Percentiles rank a stretch among this genome's conserved stretches.
These are phyloP conservation scores for Neurospora sp. DNA, from an alignment of 495 filamentous ascomycete genomes.

Conservation along the genomic window DNA sequence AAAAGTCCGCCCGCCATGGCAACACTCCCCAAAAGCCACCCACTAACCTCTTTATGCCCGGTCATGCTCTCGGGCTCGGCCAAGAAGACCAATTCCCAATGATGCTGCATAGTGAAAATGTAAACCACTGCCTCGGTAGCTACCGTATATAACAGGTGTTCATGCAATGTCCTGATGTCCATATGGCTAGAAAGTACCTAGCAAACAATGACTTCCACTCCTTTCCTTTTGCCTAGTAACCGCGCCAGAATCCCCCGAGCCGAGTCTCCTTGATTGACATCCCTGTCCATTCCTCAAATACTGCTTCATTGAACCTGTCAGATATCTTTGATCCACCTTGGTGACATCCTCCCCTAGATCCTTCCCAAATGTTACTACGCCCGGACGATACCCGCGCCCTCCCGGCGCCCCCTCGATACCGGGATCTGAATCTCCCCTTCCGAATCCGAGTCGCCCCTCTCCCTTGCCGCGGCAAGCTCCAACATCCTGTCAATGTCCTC, in stretches of 20 bases:
- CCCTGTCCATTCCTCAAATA: background rate
- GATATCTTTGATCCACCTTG: background rate
- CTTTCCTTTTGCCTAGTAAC: background rate
- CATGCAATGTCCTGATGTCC: background rate
- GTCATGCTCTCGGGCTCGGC: background rate
- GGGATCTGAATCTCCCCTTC: slow-evolving; percentile 39
- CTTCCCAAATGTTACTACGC: background rate
- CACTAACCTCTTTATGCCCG: background rate
- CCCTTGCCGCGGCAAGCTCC: slow-evolving; percentile 29
- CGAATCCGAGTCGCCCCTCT: slow-evolving; percentile 31
- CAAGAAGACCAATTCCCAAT: background rate
- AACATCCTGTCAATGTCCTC: slow-evolving; percentile 40
- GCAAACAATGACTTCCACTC: background rate
- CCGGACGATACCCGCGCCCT: slow-evolving; percentile 6
- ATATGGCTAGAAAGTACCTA: background rate
- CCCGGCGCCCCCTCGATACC: slow-evolving; percentile 18
- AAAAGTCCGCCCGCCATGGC: too few species aligned
- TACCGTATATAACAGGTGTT: background rate
- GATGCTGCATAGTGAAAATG: background rate
- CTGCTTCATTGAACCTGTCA: background rate
- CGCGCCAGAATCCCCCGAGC: background rate
- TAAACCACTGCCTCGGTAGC: background rate
- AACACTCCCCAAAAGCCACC: background rate
- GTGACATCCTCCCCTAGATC: background rate
- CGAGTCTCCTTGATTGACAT: background rate